Base-by-base conservation (phyloP, 2,329 filamentous ascomycete genomes). In the Thermomyces lanuginosus region DNA sequence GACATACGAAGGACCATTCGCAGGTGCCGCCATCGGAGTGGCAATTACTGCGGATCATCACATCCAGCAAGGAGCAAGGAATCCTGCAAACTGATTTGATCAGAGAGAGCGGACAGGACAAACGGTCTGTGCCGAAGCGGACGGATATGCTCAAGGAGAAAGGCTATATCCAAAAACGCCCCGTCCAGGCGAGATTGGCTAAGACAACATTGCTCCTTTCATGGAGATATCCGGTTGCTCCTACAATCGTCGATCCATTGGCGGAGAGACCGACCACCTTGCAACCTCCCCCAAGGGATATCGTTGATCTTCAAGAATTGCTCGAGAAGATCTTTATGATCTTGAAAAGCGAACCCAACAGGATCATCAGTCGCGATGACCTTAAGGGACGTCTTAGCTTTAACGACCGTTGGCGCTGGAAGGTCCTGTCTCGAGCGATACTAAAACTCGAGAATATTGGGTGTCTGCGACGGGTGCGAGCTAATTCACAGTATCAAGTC, bases 71-170 rank as follows among this genome's bases (percentile, higher is more conserved):
- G 22, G 49, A 55, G 10, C 45, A 53, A 9, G 71, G 71, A 4
- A 64, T 76, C 22, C 43, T 64, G 2, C 71, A 76, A 41, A 61
- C 66, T 2, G 60, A 69, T 2, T 46, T 75, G 19, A 57, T 60
- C 21, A 52, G 47, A 27, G 39, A 64, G 12, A 69, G 66, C 35
- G 65, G 65, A 4, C 71, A 76, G 46, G 70, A 76, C 43, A 75
- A 74, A 42, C 60, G 70, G 23, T 76, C 71, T 1, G 63, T 75
- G 2, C 71, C 71, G 1, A 59, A 65, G 34, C 56, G 71, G 20
- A 76, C 71, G 3, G 65, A 72, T 34, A 46, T 53, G 3, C 51
- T 76, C 20, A 56, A 59, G 4, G 45, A 54, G 18, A 71, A 67
- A 36, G 70, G 70, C 1, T 74, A 75, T 41, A 73, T 76, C 28